Conservation (phyloP, 2,329 filamentous ascomycete species). For the Rutstroemia sydowiana region DNA sequence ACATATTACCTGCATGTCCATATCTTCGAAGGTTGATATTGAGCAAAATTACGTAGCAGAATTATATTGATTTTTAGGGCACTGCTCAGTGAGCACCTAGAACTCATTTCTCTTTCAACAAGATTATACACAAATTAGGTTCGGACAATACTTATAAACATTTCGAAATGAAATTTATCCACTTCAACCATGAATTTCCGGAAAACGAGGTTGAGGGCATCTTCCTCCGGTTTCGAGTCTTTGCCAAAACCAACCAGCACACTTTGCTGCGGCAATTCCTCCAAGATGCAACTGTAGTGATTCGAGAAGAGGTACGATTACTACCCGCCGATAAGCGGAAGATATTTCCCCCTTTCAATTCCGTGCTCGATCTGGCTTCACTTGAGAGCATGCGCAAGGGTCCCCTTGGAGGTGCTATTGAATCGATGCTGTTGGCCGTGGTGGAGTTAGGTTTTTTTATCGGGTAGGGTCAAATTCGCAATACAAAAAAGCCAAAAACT, state of each 20-base stretch:
- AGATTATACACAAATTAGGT: too few relatives aligned
- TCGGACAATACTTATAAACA: neutral
- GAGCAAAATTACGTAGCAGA: too few relatives aligned
- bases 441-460: conserved; percentile 38
- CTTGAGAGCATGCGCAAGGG: conserved; percentile 33
- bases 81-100: too few relatives aligned
- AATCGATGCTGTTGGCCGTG: conserved; percentile 36
- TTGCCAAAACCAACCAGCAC: conserved; percentile 35
- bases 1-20: too few relatives aligned
- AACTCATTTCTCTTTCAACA: too few relatives aligned
- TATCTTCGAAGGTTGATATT: too few relatives aligned
- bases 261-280: conserved; percentile 36
- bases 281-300: conserved; percentile 32
- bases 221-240: conserved; percentile 33
- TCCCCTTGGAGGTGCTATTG: conserved; percentile 36
- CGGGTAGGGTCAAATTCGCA: conserved; percentile 29
- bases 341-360: conserved; percentile 34
- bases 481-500: neutral
- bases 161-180: conserved; percentile 32
- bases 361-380: conserved; percentile 31
- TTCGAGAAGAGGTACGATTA: conserved; percentile 34
- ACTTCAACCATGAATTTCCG: conserved; percentile 43
- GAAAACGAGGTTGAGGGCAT: conserved; percentile 37
- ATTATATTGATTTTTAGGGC: too few relatives aligned
- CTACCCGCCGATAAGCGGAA: conserved; percentile 27